These are phyloP conservation scores for Leishmania tarentolae DNA, from an alignment of 208 protist genomes.

Conservation along the genomic window DNA sequence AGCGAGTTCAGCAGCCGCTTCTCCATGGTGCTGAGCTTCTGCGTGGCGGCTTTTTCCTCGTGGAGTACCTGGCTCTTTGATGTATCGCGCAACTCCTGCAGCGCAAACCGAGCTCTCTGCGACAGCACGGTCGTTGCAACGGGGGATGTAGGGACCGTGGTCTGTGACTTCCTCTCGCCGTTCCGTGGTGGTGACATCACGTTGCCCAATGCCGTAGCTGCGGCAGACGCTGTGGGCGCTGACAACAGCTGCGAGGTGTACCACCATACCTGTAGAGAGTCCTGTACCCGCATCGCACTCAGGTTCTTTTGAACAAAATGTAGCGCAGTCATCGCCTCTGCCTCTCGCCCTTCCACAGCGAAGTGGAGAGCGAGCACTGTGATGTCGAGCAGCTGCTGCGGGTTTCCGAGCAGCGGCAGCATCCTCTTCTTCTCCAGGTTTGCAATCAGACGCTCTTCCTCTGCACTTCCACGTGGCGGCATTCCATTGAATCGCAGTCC, in stretches of 20 bases:
- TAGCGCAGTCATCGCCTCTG: constrained; percentile 25
- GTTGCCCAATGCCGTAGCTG: neutral
- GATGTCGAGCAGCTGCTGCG: constrained; percentile 47
- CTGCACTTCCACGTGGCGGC: constrained; percentile 21
- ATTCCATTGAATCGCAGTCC: constrained; percentile 35
- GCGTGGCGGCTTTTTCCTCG: constrained; percentile 13
- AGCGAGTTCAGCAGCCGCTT: constrained; percentile 18
- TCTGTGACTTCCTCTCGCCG: neutral
- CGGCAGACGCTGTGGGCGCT: neutral
- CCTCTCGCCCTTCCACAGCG: constrained; percentile 1
- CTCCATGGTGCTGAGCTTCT: constrained; percentile 40
- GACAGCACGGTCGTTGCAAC: neutral
- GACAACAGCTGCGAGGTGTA: constrained; percentile 26
- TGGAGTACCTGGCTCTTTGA: constrained; percentile 22
- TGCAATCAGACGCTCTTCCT: constrained; percentile 23
- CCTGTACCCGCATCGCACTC: constrained; percentile 48
- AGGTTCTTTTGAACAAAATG: constrained; percentile 42
- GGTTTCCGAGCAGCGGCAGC: constrained; percentile 37
- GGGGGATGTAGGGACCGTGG: neutral
- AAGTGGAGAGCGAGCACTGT: constrained; percentile 39
- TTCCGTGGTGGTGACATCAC: neutral
- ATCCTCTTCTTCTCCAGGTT: constrained; percentile 49
- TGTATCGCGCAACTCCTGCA: constrained; percentile 28
- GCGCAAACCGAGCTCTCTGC: constrained; percentile 17
- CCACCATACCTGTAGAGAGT: constrained; percentile 50